phyloP scores from a whole-genome alignment of 1,284 basidiomycete species.

The Kwoniella shivajii region DNA sequence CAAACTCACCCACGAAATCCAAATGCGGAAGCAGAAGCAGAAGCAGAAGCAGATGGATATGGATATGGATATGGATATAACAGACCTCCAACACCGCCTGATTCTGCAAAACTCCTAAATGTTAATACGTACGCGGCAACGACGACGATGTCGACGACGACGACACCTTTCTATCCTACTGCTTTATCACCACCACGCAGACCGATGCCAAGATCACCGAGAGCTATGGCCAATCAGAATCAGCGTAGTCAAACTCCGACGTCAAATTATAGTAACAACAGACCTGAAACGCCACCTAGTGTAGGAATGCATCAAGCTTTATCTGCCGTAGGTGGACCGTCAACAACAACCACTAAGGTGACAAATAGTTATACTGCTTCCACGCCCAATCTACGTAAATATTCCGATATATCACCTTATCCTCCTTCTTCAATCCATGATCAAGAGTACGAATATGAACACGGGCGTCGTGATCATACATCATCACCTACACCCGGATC shows the following conservation, averaged over 20 bases:
- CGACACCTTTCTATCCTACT: constrained; percentile 24
- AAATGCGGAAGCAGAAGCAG: constrained; percentile 6
- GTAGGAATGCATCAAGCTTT: constrained; percentile 13
- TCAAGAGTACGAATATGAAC: background rate
- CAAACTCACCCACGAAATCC: background rate
- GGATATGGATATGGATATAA: constrained; percentile 3
- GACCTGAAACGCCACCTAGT: constrained; percentile 10
- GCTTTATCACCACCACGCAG: constrained; percentile 32
- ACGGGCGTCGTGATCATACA: background rate
- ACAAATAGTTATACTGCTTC: background rate
- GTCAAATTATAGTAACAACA: background rate
- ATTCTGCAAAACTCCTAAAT: background rate
- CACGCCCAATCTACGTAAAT: background rate
- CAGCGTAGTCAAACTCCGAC: background rate
- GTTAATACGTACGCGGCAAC: background rate
- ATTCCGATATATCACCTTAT: too few species aligned
- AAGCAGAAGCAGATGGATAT: background rate
- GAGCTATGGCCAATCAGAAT: constrained; percentile 1
- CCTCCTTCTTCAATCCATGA: background rate
- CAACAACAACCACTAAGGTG: background rate
- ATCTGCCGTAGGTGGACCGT: constrained; percentile 13
- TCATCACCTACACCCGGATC: constrained; percentile 4
- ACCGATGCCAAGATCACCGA: constrained; percentile 29
- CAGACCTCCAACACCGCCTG: constrained; percentile 19
- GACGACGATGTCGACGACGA: too few species aligned